Base-by-base conservation (phyloP, 2,329 filamentous ascomycete species). In the Fusarium siculi region DNA sequence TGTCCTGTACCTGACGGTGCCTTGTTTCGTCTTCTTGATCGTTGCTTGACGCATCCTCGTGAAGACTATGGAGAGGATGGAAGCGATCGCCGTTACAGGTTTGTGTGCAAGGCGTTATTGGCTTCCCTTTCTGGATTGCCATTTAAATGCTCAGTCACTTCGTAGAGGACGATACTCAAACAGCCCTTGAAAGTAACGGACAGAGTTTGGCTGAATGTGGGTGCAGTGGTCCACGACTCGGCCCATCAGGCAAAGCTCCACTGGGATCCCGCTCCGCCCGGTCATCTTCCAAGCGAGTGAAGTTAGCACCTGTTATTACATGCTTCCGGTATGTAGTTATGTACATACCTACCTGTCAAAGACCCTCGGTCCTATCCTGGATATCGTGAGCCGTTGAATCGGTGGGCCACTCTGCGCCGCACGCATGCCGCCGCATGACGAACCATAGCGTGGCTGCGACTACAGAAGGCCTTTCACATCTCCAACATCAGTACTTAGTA, bases 351-450 rank as follows among this genome's bases (percentile, higher is more conserved):
- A 21, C n/a, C 49, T 52, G 49, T 52, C 49, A 52, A 60, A 58
- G 56, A 46, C 57, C 52, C 67, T 72, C 70, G 37, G 62, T 55
- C 53, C 49, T 61, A 64, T 74, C 70, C 68, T 73, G 65, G 58
- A 50, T 68, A 70, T 75, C 56, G 52, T 66, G 70, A 75, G 74
- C 63, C 75, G 70, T 76, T 75, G 66, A 63, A 59, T 54, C 42
- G 64, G 76, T 77, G 76, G 76, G 68, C 70, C 76, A 57, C 69
- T 73, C 72, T 76, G 65, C 70, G 76, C 76, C 76, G 73, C 74
- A 77, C 74, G 63, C 73, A 73, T 72, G 57, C 70, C 66, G 68
- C 76, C 62, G 74, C 76, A 73, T 77, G 76, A 77, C 65, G 76
- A 77, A 77, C 76, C 66, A 76, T 67, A 66, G 40, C 56, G 46